These are phyloP conservation scores for Puccinia novopanici DNA, from an alignment of 1,284 basidiomycete species.

Conservation along the genomic window DNA sequence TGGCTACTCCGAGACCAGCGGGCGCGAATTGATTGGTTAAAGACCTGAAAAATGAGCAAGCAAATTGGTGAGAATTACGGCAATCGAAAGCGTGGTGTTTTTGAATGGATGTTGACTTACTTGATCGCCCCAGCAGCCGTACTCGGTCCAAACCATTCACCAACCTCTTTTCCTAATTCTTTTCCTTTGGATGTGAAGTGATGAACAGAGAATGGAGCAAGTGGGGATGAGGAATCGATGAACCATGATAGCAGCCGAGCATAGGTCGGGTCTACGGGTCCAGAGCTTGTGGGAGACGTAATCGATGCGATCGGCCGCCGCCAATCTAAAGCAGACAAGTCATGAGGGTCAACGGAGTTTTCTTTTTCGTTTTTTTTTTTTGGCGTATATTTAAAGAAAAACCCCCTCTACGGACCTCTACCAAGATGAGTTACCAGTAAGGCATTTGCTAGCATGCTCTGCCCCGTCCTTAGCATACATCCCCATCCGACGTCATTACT, in stretches of 20 bases:
- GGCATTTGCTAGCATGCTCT: slow-evolving; percentile 86
- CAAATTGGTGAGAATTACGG: neutral
- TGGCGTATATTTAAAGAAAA: too few relatives aligned
- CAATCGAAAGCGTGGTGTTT: neutral
- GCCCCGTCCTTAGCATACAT: slow-evolving; percentile 94
- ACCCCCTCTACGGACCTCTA: slow-evolving; percentile 67
- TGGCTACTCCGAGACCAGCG: slow-evolving; percentile 76
- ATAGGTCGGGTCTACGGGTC: slow-evolving; percentile 64
- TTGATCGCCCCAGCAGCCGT: slow-evolving; percentile 94
- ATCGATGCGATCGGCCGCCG: slow-evolving; percentile 66
- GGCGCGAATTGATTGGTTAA: slow-evolving; percentile 78
- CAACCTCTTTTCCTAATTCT: slow-evolving; percentile 83
- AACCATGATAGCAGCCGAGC: slow-evolving; percentile 91
- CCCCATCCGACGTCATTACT: slow-evolving; percentile 96
- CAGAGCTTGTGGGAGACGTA: slow-evolving; percentile 1
- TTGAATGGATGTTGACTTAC: slow-evolving; percentile 60
- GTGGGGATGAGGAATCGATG: slow-evolving; percentile 80
- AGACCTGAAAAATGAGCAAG: neutral
- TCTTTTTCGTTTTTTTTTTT: too few relatives aligned
- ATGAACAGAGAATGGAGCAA: slow-evolving; percentile 93
- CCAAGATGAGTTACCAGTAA: slow-evolving; percentile 80
- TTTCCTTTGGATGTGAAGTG: slow-evolving; percentile 93
- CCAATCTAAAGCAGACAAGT: slow-evolving; percentile 68
- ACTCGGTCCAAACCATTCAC: slow-evolving; percentile 97
- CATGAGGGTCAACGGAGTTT: neutral